phyloP scores from a whole-genome alignment of 1,139 yeast species.

The Hansenula sp. region DNA sequence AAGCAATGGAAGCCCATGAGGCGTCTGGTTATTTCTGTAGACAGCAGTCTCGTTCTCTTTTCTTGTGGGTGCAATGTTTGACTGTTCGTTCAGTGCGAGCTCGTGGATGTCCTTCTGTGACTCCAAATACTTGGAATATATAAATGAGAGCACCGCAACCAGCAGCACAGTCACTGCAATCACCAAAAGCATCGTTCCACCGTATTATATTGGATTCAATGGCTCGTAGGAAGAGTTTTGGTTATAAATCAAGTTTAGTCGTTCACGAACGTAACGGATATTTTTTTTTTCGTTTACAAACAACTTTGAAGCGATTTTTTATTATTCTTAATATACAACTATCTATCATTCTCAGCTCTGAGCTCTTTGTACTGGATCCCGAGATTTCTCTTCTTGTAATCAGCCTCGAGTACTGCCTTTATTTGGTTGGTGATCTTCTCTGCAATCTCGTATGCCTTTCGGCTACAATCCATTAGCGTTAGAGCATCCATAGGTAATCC shows the following conservation, averaged over 20 bases:
- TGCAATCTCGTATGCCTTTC: conserved; percentile 61
- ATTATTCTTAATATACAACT: too few species aligned
- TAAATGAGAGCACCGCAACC: background rate
- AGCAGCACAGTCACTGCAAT: background rate
- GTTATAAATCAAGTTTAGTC: too few species aligned
- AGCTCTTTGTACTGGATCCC: conserved; percentile 19
- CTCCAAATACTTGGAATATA: conserved; percentile 24
- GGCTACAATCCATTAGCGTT: conserved; percentile 63
- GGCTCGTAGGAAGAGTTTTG: background rate
- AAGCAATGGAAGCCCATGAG: conserved; percentile 55
- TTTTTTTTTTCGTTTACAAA: too few species aligned
- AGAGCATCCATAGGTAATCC: conserved; percentile 82
- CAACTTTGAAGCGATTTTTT: too few species aligned
- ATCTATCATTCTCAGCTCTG: conserved; percentile 21
- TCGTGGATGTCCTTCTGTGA: conserved; percentile 48
- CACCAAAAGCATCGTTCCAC: background rate
- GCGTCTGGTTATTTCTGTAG: conserved; percentile 60
- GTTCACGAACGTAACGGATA: too few species aligned
- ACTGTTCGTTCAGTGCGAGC: conserved; percentile 55
- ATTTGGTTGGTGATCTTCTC: conserved; percentile 63
- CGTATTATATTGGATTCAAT: background rate
- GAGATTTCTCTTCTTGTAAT: conserved; percentile 37
- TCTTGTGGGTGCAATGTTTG: conserved; percentile 52
- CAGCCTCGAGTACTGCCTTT: conserved; percentile 41
- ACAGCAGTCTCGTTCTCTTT: conserved; percentile 56